phyloP scores from a whole-genome alignment of 2,329 filamentous ascomycete genomes.

The Aureobasidium sp. region DNA sequence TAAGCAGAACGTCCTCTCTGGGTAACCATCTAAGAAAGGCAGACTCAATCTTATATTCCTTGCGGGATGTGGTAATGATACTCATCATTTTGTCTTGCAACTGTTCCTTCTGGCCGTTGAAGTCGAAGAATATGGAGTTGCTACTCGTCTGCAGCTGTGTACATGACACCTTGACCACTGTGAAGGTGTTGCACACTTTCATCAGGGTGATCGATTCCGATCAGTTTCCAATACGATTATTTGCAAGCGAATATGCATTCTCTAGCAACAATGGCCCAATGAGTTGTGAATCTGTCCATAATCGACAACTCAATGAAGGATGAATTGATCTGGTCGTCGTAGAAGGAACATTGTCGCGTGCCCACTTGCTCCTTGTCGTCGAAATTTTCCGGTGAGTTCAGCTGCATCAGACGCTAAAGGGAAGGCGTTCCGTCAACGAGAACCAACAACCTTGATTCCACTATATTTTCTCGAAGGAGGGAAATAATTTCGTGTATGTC shows the following conservation, averaged over 20 bases:
- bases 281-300: too few species aligned
- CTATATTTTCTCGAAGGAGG: neutral
- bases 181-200: too few species aligned
- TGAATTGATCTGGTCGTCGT: neutral
- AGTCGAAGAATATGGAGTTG: neutral
- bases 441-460: neutral
- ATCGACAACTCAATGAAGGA: neutral
- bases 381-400: constrained; percentile 2
- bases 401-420: neutral
- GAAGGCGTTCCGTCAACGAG: neutral
- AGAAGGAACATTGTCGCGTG: neutral
- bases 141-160: too few species aligned
- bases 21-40: neutral
- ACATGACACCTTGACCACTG: too few species aligned
- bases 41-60: neutral
- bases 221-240: too few species aligned
- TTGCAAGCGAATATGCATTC: too few species aligned
- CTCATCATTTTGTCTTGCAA: neutral
- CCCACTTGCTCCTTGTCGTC: neutral
- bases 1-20: neutral
- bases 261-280: too few species aligned
- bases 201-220: too few species aligned
- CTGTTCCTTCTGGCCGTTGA: neutral
- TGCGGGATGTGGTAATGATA: neutral
- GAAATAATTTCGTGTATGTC: neutral